Evolutionary conservation across 2,329 filamentous ascomycete species (phyloP).

Genomic region (Arthrobotrys entomopaga): DNA sequence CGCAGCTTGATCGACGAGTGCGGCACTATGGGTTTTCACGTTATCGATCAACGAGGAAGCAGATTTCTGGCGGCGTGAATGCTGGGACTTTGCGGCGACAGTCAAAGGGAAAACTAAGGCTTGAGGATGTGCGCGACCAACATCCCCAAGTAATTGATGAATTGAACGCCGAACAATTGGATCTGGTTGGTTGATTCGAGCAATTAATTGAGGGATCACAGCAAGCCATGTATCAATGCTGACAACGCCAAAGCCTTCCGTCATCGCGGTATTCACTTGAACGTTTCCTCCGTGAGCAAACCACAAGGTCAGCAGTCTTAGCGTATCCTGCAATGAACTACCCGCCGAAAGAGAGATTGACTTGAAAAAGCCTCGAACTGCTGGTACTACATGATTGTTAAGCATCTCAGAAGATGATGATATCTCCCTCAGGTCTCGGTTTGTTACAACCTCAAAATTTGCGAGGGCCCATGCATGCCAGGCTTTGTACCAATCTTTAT

Average conservation of each 20-base stretch:
- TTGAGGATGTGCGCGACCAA: conserved; percentile 93
- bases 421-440: conserved; percentile 67
- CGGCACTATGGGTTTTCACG: conserved; percentile 93
- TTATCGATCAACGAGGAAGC: conserved; percentile 96
- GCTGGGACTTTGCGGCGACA: conserved; percentile 96
- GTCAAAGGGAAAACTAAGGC: conserved; percentile 96
- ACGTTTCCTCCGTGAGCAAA: conserved; percentile 89
- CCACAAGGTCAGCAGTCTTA: conserved; percentile 92
- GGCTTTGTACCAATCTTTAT: conserved; percentile 96
- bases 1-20: conserved; percentile 92
- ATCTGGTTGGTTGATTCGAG: conserved; percentile 96
- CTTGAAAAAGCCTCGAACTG: conserved; percentile 95
- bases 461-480: conserved; percentile 99
- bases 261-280: conserved; percentile 88
- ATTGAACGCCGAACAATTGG: conserved; percentile 86
- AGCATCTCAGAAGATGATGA: conserved; percentile 73
- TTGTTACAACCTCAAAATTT: conserved; percentile 97
- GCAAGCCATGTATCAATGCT: conserved; percentile 99
- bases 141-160: conserved; percentile 89
- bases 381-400: conserved; percentile 89
- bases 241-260: conserved; percentile 88
- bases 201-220: conserved; percentile 96
- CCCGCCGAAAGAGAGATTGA: conserved; percentile 91
- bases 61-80: conserved; percentile 82
- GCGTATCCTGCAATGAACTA: conserved; percentile 93